Evolutionary conservation across 495 filamentous ascomycete genomes (phyloP).

Genomic region (Oleoguttula mirabilis): DNA sequence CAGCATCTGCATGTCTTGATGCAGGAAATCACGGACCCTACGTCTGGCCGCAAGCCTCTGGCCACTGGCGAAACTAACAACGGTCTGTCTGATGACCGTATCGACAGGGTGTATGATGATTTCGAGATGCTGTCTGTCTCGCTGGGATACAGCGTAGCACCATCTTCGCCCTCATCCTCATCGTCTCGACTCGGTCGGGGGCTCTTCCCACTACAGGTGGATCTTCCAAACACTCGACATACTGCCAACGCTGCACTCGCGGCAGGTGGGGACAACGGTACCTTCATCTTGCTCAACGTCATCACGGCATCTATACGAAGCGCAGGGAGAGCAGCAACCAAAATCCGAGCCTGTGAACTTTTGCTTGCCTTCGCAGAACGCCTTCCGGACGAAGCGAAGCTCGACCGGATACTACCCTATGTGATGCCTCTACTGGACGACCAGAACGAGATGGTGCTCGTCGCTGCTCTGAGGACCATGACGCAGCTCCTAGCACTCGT

Average conservation of each 20-base stretch:
- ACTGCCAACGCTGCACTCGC: constrained; percentile 34
- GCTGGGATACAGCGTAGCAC: constrained; percentile 61
- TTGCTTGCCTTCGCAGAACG: constrained; percentile 85
- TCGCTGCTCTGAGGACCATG: constrained; percentile 71
- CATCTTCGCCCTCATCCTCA: constrained; percentile 11
- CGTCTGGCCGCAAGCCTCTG: constrained; percentile 55
- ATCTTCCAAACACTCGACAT: constrained; percentile 74
- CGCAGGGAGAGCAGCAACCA: constrained; percentile 73
- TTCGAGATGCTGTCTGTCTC: constrained; percentile 98
- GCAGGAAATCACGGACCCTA: constrained; percentile 90
- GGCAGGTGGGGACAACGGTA: constrained; percentile 64
- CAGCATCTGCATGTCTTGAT: constrained; percentile 95
- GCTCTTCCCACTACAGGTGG: constrained; percentile 66
- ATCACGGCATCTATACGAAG: constrained; percentile 80
- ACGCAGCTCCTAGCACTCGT: constrained; percentile 84
- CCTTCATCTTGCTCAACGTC: constrained; percentile 79
- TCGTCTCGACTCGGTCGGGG: constrained; percentile 29
- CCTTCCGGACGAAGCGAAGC: constrained; percentile 88
- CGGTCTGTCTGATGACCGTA: constrained; percentile 80
- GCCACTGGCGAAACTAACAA: constrained; percentile 52
- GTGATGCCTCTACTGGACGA: constrained; percentile 72
- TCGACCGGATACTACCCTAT: constrained; percentile 89
- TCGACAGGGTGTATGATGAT: constrained; percentile 81
- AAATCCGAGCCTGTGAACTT: constrained; percentile 83
- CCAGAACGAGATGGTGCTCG: constrained; percentile 64